A percentile compares a stretch with the other conserved stretches of the same genome.
Evolutionary conservation across 1,284 basidiomycete genomes (phyloP).

Genomic region (Coriolopsis trogii): DNA sequence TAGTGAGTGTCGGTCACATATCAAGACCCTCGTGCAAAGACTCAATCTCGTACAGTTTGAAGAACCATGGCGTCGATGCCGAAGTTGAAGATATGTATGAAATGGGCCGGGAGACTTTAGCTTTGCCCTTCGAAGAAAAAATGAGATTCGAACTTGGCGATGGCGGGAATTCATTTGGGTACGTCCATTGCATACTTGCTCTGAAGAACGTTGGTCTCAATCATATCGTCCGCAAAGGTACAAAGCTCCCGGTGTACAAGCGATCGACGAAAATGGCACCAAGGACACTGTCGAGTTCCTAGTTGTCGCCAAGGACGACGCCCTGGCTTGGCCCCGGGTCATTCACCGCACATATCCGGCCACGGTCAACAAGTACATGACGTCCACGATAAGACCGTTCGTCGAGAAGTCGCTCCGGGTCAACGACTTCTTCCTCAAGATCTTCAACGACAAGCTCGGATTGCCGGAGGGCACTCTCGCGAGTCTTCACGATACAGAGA

Average conservation of each 20-base stretch:
- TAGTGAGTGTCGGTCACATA: constrained; percentile 30
- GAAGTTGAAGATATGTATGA: constrained; percentile 38
- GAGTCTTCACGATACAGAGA: constrained; percentile 24
- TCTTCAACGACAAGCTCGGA: constrained; percentile 36
- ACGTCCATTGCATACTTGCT: not conserved
- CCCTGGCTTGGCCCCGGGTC: constrained; percentile 28
- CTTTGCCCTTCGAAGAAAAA: constrained; percentile 38
- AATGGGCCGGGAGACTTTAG: constrained; percentile 39
- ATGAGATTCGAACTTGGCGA: constrained; percentile 42
- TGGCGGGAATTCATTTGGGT: constrained; percentile 38
- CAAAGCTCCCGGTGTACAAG: constrained; percentile 36
- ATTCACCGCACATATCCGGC: constrained; percentile 33
- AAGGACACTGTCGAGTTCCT: constrained; percentile 38
- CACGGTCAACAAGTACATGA: constrained; percentile 33
- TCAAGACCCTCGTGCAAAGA: not conserved
- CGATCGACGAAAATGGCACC: constrained; percentile 37
- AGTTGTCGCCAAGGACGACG: constrained; percentile 36
- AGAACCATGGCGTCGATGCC: constrained; percentile 40
- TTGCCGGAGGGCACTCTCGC: constrained; percentile 35
- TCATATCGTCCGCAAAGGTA: constrained; percentile 23
- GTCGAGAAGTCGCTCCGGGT: constrained; percentile 33
- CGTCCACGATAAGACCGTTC: constrained; percentile 30
- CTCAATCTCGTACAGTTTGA: constrained; percentile 27
- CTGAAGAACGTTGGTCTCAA: not conserved
- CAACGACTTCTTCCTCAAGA: constrained; percentile 33